Conservation (phyloP, 2,329 filamentous ascomycete genomes). For the Lachnellula suecica region DNA sequence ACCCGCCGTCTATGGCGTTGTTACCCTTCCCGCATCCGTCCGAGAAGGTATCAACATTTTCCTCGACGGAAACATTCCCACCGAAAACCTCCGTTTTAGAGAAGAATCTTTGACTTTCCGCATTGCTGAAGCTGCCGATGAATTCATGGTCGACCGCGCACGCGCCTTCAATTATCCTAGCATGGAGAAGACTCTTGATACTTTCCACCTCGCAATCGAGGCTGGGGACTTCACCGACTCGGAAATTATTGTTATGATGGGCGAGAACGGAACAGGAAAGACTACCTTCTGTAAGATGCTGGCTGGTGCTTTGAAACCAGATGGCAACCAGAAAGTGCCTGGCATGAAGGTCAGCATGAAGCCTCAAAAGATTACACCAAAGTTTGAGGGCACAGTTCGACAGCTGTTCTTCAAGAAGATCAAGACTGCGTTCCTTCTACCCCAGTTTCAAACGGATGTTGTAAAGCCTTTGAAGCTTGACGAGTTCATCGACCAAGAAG, state of each 20-base stretch:
- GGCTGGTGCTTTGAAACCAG: constrained; percentile 89
- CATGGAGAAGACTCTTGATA: constrained; percentile 91
- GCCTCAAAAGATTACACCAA: constrained; percentile 98
- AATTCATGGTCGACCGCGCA: constrained; percentile 80
- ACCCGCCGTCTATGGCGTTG: constrained; percentile 95
- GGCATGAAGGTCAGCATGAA: constrained; percentile 99
- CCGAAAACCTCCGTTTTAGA: constrained; percentile 97
- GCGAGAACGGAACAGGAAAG: constrained; percentile 98
- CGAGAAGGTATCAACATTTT: constrained; percentile 99
- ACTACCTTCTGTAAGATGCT: constrained; percentile 98
- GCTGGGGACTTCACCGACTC: constrained; percentile 91
- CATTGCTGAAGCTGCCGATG: constrained; percentile 84
- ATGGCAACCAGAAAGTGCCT: constrained; percentile 74
- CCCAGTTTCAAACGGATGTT: constrained; percentile 99
- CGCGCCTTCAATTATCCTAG: constrained; percentile 83
- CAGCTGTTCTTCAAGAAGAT: constrained; percentile 99
- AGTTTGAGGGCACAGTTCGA: constrained; percentile 94
- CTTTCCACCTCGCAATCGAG: constrained; percentile 82
- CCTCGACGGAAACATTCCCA: constrained; percentile 95
- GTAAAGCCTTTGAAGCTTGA: constrained; percentile 99
- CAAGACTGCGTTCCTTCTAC: constrained; percentile 91
- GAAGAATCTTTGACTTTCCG: constrained; percentile 96
- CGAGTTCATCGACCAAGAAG: constrained; percentile 99
- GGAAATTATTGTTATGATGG: constrained; percentile 99
- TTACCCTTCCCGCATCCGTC: constrained; percentile 91